Percentiles rank a stretch among this genome's conserved stretches.
phyloP scores from a whole-genome alignment of 1,284 basidiomycete species.

The Microbotryomycetes sp. region DNA sequence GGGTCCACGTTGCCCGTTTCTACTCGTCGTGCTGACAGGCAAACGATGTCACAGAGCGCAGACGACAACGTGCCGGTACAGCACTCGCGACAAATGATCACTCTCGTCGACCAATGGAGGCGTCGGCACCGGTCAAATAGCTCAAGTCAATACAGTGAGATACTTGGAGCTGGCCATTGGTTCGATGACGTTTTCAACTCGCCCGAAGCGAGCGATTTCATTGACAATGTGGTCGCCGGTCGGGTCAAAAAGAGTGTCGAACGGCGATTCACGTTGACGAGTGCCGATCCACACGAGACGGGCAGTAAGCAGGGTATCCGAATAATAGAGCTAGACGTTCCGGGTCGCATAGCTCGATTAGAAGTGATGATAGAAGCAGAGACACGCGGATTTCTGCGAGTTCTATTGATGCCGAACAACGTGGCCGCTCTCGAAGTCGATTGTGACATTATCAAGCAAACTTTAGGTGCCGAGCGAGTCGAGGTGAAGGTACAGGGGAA shows the following conservation, averaged over 20 bases:
- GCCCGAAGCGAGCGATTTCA: constrained; percentile 51
- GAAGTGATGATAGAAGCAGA: constrained; percentile 16
- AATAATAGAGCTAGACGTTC: constrained; percentile 51
- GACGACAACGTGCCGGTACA: constrained; percentile 75
- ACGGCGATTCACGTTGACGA: constrained; percentile 57
- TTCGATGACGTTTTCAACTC: constrained; percentile 58
- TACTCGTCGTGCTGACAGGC: not conserved
- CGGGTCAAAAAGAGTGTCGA: constrained; percentile 14
- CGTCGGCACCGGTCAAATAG: not conserved
- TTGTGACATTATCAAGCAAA: not conserved
- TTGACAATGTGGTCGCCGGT: constrained; percentile 45
- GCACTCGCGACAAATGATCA: constrained; percentile 62
- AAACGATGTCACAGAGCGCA: constrained; percentile 37
- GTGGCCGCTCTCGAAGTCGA: constrained; percentile 1
- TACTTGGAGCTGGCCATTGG: constrained; percentile 60
- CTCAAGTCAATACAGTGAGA: constrained; percentile 56
- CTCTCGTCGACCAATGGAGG: constrained; percentile 53
- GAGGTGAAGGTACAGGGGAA: too few relatives aligned
- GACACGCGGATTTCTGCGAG: too few relatives aligned
- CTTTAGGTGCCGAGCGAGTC: not conserved
- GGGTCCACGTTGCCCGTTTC: not conserved
- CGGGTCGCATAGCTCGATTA: constrained; percentile 47
- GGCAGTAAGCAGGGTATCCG: constrained; percentile 61
- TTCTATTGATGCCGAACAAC: not conserved
- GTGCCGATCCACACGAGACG: constrained; percentile 57